Evolutionary conservation across 352 stramenopile genomes (phyloP), one percentile per base, ranked within the genome.

Genomic region (Elongisporangium undulatum): DNA sequence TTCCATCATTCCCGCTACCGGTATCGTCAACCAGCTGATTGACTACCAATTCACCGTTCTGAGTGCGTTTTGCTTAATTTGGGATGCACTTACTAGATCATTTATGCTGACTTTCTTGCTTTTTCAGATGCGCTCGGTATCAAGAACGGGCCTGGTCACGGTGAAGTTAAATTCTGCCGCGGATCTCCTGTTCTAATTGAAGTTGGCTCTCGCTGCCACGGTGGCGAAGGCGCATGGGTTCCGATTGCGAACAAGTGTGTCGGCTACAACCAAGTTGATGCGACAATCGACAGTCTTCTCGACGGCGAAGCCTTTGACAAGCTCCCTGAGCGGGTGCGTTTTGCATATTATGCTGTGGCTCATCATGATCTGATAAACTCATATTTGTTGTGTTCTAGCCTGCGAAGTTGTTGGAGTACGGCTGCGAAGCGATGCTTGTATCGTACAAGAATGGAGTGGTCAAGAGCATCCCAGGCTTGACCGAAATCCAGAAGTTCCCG

Each of bases 201-300:
- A 68, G 95, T 98, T 52, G 97, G 96, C 50, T 94, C 94, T 48
- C 88, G 96, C n/a, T 97, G 92, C 67, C 95, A 98, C 68, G 96
- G 95, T 20, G 96, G 93, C 21, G 94, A 99, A 80, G 95, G 94
- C 52, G 95, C 88, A 23, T 98, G 95, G 94, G 69, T 93, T 16
- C 87, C 92, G 1, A 93, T 98, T 49, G 89, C 87, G 22, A 82
- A 96, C 60, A 87, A 83, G 57, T 98, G 80, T 72, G 97, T 94
- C 9, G 87, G 87, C 20, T 98, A 98, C 75, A 97, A 96, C 59
- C 95, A 98, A 77, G 89, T 98, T 17, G 87, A 97, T 62, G 87
- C 77, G 0, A 83, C 92, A 23, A 85, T 96, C 22, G 89, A 98
- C 72, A 82, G 79, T 29, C 91, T 95, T 49, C 64, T 93, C 51